These are phyloP conservation scores for Malassezia slooffiae DNA, from an alignment of 1,284 basidiomycete genomes.

Conservation along the genomic window DNA sequence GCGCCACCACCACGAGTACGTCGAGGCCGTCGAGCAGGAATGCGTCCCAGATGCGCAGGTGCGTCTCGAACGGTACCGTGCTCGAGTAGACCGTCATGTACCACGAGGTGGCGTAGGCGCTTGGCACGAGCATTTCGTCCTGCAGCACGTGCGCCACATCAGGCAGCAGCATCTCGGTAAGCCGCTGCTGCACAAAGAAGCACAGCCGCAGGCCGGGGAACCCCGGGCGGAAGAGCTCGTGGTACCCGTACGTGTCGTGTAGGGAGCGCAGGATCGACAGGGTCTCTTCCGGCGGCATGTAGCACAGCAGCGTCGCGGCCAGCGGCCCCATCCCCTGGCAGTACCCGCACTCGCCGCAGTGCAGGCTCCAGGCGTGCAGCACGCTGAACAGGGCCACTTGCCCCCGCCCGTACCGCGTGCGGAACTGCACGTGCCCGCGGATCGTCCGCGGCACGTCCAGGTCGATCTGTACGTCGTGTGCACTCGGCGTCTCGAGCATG, in stretches of 20 bases:
- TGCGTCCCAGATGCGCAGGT: constrained; percentile 87
- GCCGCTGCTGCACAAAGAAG: constrained; percentile 82
- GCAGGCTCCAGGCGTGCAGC: constrained; percentile 76
- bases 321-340: constrained; percentile 99
- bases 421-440: constrained; percentile 83
- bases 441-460: constrained; percentile 95
- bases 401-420: constrained; percentile 82
- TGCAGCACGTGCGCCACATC: constrained; percentile 68
- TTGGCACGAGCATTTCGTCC: constrained; percentile 71
- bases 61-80: constrained; percentile 87
- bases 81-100: constrained; percentile 88
- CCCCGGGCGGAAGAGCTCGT: constrained; percentile 78
- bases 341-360: constrained; percentile 80
- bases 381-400: constrained; percentile 64
- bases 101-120: constrained; percentile 95
- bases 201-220: constrained; percentile 90
- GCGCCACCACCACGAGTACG: constrained; percentile 68
- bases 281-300: constrained; percentile 59
- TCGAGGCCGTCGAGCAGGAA: constrained; percentile 83
- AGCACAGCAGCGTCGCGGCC: constrained; percentile 84
- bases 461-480: constrained; percentile 93
- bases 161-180: constrained; percentile 75
- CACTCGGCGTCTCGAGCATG: constrained; percentile 53
- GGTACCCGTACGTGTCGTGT: constrained; percentile 65
- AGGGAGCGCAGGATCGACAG: constrained; percentile 73